These are phyloP conservation scores for Aphanomyces stellatus DNA, from an alignment of 352 stramenopile species.

Conservation along the genomic window DNA sequence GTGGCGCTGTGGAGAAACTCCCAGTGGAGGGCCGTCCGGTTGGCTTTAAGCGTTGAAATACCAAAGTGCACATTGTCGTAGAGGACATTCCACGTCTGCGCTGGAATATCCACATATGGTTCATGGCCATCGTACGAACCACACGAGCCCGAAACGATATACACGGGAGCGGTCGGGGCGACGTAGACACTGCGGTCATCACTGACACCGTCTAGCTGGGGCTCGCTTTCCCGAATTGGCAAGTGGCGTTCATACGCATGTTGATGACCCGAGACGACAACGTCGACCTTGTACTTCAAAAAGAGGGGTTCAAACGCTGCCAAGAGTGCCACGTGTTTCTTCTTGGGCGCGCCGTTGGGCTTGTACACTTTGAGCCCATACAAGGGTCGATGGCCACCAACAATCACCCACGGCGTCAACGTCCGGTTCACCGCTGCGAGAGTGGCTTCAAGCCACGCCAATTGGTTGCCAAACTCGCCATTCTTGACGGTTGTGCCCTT, in stretches of 20 bases:
- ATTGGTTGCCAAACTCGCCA: constrained; percentile 40
- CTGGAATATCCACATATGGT: constrained; percentile 15
- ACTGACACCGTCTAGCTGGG: constrained; percentile 40
- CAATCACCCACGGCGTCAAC: constrained; percentile 59
- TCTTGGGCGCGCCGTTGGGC: constrained; percentile 20
- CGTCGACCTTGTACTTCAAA: constrained; percentile 77
- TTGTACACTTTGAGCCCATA: constrained; percentile 32
- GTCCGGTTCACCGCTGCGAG: constrained; percentile 42
- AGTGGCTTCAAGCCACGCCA: constrained; percentile 45
- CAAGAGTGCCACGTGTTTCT: constrained; percentile 39
- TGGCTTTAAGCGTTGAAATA: constrained; percentile 33
- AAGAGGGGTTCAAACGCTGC: constrained; percentile 73
- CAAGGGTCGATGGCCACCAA: constrained; percentile 62
- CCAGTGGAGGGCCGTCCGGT: constrained; percentile 25
- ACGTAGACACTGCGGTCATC: constrained; percentile 42
- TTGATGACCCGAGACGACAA: constrained; percentile 76
- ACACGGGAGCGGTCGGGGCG: constrained; percentile 48
- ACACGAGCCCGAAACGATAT: constrained; percentile 51
- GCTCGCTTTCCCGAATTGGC: constrained; percentile 38
- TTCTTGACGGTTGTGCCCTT: constrained; percentile 30
- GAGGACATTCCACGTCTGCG: constrained; percentile 35
- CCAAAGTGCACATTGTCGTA: constrained; percentile 39
- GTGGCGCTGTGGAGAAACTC: constrained; percentile 27
- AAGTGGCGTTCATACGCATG: constrained; percentile 80
- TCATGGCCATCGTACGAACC: constrained; percentile 51